phyloP scores from a whole-genome alignment of 208 protist species.

The Wallacemonas collosoma region DNA sequence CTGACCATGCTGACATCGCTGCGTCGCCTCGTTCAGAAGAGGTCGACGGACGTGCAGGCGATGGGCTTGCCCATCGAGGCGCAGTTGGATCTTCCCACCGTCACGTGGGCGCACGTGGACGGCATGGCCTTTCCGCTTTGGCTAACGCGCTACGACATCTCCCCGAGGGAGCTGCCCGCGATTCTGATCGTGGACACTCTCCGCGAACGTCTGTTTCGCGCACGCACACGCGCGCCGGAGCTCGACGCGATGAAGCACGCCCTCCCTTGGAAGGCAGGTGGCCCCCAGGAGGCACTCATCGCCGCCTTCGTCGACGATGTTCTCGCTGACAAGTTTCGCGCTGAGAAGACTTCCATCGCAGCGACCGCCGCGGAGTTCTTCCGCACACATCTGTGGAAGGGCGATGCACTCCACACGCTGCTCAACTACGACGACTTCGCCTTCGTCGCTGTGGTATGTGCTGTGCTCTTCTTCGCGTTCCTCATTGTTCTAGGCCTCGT shows the following conservation, averaged over 20 bases:
- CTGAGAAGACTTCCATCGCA: conserved; percentile 61
- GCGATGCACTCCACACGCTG: conserved; percentile 40
- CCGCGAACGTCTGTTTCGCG: conserved; percentile 69
- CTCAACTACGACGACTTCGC: conserved; percentile 75
- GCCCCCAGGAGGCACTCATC: conserved; percentile 63
- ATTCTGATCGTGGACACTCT: conserved; percentile 77
- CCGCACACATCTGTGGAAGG: conserved; percentile 41
- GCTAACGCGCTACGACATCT: conserved; percentile 62
- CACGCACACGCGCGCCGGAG: conserved; percentile 47
- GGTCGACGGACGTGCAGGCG: conserved; percentile 32
- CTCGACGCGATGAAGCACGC: conserved; percentile 71
- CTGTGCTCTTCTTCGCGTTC: conserved; percentile 62
- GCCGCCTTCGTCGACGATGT: conserved; percentile 61
- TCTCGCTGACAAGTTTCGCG: conserved; percentile 41
- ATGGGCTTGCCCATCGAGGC: conserved; percentile 26
- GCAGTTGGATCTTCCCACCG: conserved; percentile 30
- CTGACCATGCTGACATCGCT: conserved; percentile 66
- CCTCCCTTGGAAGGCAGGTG: conserved; percentile 64
- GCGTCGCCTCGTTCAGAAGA: conserved; percentile 62
- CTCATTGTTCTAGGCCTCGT: conserved; percentile 59
- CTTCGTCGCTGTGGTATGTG: conserved; percentile 59
- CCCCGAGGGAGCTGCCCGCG: conserved; percentile 59
- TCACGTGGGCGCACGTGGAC: conserved; percentile 72
- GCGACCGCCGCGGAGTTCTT: conserved; percentile 63
- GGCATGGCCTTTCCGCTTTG: conserved; percentile 45